phyloP scores from a whole-genome alignment of 495 filamentous ascomycete species.

The Neurospora cerealis region DNA sequence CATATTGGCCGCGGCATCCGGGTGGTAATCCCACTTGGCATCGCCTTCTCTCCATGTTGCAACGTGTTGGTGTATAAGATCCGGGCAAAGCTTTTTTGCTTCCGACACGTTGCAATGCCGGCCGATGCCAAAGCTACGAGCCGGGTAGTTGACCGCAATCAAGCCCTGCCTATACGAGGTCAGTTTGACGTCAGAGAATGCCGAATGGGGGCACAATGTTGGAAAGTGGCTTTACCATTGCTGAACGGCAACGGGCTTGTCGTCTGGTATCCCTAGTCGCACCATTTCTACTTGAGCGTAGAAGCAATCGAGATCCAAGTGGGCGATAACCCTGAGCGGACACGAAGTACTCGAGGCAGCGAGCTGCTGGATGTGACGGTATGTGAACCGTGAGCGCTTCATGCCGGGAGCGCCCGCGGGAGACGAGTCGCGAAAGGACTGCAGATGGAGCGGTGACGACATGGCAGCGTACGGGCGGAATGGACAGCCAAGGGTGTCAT shows the following conservation, averaged over 20 bases:
- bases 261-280: constrained; percentile 60
- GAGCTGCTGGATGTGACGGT: constrained; percentile 69
- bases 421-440: constrained; percentile 27
- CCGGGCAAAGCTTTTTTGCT: constrained; percentile 81
- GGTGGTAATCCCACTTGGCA: constrained; percentile 78
- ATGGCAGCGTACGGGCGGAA: constrained; percentile 7
- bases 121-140: constrained; percentile 66
- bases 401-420: constrained; percentile 26
- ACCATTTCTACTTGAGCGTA: constrained; percentile 97
- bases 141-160: constrained; percentile 94
- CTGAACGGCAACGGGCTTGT: constrained; percentile 84
- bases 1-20: constrained; percentile 66
- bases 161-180: constrained; percentile 49
- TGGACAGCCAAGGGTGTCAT: constrained; percentile 17
- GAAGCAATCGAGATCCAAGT: constrained; percentile 95
- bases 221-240: constrained; percentile 46
- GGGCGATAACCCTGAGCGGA: constrained; percentile 79
- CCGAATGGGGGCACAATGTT: not conserved
- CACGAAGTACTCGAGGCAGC: constrained; percentile 57
- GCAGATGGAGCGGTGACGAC: constrained; percentile 17
- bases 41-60: constrained; percentile 93
- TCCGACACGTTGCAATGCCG: constrained; percentile 66
- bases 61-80: constrained; percentile 80
- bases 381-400: constrained; percentile 68
- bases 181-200: not conserved